Percentiles rank a stretch among this genome's conserved stretches.
Evolutionary conservation across 345 rosid genomes (phyloP).

Genomic region (Dipteronia dyeriana): DNA sequence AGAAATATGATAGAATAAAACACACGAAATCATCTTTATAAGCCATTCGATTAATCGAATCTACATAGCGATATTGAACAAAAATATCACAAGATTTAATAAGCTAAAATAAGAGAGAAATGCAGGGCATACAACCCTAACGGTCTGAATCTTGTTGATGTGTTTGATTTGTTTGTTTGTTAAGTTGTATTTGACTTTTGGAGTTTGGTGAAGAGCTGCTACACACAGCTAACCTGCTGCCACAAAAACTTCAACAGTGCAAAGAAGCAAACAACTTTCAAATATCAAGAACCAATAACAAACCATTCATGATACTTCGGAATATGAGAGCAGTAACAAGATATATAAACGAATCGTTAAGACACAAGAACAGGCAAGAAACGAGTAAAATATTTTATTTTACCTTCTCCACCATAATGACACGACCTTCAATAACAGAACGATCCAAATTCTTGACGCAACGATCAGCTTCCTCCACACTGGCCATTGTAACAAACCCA

Average conservation of each 20-base stretch:
- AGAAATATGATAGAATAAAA: background rate
- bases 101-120: conserved; percentile 54
- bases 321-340: background rate
- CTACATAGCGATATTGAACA: background rate
- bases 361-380: background rate
- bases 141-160: conserved; percentile 52
- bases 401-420: conserved; percentile 95
- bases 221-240: conserved; percentile 99
- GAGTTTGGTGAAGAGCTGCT: conserved; percentile 84
- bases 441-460: conserved; percentile 76
- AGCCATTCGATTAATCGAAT: background rate
- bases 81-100: conserved; percentile 21
- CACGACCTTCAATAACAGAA: conserved; percentile 77
- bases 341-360: background rate
- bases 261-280: conserved; percentile 77
- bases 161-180: conserved; percentile 73
- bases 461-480: conserved; percentile 64
- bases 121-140: conserved; percentile 95
- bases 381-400: background rate
- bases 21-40: background rate
- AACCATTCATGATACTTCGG: conserved; percentile 19
- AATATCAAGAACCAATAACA: conserved; percentile 31
- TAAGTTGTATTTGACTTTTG: conserved; percentile 59
- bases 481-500: conserved; percentile 86
- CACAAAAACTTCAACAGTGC: conserved; percentile 74